Percentiles rank a stretch among this genome's conserved stretches.
phyloP scores from a whole-genome alignment of 2,329 filamentous ascomycete species.

The Penicillium sp. region DNA sequence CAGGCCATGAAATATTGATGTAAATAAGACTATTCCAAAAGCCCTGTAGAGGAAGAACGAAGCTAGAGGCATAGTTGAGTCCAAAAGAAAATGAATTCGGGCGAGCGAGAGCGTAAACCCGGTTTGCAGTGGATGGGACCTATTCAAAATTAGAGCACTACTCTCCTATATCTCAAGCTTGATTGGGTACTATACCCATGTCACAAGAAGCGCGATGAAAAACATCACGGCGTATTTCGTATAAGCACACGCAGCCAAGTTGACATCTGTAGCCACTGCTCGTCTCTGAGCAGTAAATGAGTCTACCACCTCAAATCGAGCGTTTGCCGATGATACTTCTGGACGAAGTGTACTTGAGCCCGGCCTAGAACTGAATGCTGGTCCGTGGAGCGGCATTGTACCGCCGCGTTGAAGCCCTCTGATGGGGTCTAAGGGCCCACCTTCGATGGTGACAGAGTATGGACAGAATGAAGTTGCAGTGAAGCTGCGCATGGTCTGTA shows the following conservation, averaged over 20 bases:
- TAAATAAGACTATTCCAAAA: constrained; percentile 85
- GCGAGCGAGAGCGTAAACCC: constrained; percentile 67
- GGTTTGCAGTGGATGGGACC: constrained; percentile 72
- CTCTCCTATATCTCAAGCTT: background rate
- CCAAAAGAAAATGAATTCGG: constrained; percentile 52
- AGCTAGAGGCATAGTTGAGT: constrained; percentile 67
- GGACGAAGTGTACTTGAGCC: constrained; percentile 1
- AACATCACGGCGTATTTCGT: constrained; percentile 42
- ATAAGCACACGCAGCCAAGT: constrained; percentile 40
- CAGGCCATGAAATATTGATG: constrained; percentile 64
- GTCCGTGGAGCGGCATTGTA: background rate
- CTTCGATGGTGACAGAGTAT: constrained; percentile 36
- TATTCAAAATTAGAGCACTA: constrained; percentile 8
- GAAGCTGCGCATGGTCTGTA: constrained; percentile 3
- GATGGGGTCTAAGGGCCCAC: constrained; percentile 13
- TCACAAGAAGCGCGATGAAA: constrained; percentile 43
- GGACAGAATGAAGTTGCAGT: constrained; percentile 14
- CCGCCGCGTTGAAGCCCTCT: background rate
- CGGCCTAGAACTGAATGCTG: background rate
- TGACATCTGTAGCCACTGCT: constrained; percentile 27
- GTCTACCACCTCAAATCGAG: constrained; percentile 3
- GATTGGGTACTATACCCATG: constrained; percentile 32
- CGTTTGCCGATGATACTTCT: background rate
- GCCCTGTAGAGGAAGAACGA: constrained; percentile 77
- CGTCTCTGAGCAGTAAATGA: constrained; percentile 13